These are phyloP conservation scores for Heliosperma pusillum DNA, from an alignment of 148 eudicot genomes.

Conservation along the genomic window DNA sequence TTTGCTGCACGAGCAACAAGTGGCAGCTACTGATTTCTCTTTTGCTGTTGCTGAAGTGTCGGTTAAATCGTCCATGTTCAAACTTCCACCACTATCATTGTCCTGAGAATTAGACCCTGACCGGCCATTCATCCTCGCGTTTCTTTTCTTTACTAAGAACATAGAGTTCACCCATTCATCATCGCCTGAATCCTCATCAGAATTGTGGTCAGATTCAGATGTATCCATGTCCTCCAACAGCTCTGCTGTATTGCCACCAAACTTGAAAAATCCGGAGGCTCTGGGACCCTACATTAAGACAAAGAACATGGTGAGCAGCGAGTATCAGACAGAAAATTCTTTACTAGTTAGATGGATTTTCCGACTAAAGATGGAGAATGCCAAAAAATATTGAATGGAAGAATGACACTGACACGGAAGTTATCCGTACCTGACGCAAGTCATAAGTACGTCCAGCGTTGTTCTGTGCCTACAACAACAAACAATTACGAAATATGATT, in stretches of 20 bases:
- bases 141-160: conserved; percentile 34
- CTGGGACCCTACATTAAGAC: conserved; percentile 46
- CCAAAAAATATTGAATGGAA: neutral
- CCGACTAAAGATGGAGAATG: neutral
- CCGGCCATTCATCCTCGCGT: conserved; percentile 30
- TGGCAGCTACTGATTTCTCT: conserved; percentile 30
- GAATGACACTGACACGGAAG: conserved; percentile 2
- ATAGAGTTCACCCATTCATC: conserved; percentile 42
- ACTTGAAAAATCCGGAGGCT: conserved; percentile 45
- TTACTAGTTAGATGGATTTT: neutral
- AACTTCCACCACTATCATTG: conserved; percentile 24
- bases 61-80: conserved; percentile 20
- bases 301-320: neutral
- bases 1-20: conserved; percentile 74
- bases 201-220: conserved; percentile 54
- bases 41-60: conserved; percentile 13
- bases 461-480: conserved; percentile 12
- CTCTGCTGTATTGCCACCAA: conserved; percentile 31
- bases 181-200: conserved; percentile 30
- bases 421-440: conserved; percentile 64
- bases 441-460: conserved; percentile 47
- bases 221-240: conserved; percentile 83
- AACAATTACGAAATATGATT: neutral
- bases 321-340: neutral
- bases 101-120: conserved; percentile 25